Conservation (phyloP, 805 yeast genomes). For the Debaryomyces tyrocola region DNA sequence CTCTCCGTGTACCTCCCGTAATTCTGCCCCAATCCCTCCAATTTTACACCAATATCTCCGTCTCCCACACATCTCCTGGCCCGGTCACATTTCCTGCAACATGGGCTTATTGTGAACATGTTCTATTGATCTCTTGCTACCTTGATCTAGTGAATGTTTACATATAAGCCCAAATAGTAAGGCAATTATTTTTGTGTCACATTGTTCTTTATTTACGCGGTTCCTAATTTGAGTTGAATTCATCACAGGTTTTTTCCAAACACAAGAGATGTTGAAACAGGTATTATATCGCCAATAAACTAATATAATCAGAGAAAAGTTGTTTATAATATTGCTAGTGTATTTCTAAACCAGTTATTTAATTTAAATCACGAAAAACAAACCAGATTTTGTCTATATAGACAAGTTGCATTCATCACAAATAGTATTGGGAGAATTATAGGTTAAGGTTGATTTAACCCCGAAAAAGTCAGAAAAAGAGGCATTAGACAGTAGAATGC, state of each 20-base stretch:
- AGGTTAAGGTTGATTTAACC: not conserved
- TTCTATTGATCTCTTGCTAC: no score
- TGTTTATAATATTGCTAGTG: not conserved
- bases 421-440: not conserved
- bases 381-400: not conserved
- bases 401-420: not conserved
- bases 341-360: not conserved
- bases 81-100: no score
- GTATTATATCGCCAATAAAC: constrained; percentile 1
- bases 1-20: no score
- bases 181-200: not conserved
- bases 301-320: not conserved
- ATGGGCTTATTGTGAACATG: no score
- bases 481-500: constrained; percentile 4
- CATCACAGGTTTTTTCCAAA: constrained; percentile 1
- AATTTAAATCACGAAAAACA: no score
- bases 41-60: no score
- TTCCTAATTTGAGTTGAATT: constrained; percentile 4
- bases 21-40: no score
- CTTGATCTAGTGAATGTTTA: constrained; percentile 1
- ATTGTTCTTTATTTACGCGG: constrained; percentile 4
- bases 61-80: no score
- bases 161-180: constrained; percentile 1
- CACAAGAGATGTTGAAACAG: not conserved
- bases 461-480: not conserved